Evolutionary conservation across 192 early-diverging fungal genomes (phyloP).

Genomic region (Backusella tuberculispora): DNA sequence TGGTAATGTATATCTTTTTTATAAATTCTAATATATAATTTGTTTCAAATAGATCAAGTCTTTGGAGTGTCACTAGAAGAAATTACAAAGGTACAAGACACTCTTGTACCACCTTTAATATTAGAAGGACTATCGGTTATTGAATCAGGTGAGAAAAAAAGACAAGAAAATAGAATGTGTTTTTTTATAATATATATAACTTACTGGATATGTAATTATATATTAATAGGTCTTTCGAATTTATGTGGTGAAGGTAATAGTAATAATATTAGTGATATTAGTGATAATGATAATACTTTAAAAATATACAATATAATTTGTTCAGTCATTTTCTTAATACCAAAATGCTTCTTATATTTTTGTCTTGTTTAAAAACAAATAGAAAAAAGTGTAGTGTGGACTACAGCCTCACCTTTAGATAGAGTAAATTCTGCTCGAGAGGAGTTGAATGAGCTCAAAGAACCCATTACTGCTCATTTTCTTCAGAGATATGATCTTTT

Average conservation of each 20-base stretch:
- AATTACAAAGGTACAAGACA: constrained; percentile 59
- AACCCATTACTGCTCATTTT: constrained; percentile 56
- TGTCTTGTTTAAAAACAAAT: constrained; percentile 8
- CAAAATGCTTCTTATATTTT: background rate
- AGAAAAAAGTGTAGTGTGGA: constrained; percentile 67
- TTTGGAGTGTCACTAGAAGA: constrained; percentile 78
- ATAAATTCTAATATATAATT: constrained; percentile 1
- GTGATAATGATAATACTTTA: background rate
- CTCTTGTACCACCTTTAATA: constrained; percentile 63
- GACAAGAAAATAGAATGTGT: background rate
- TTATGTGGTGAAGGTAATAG: constrained; percentile 35
- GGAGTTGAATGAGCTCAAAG: constrained; percentile 60
- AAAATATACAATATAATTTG: background rate
- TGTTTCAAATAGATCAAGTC: constrained; percentile 58
- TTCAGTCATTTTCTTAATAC: background rate
- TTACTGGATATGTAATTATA: background rate
- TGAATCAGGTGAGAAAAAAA: constrained; percentile 44
- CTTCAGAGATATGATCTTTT: constrained; percentile 62
- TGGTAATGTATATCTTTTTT: background rate
- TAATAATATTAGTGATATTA: background rate
- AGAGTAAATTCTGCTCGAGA: constrained; percentile 66
- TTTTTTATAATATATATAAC: background rate
- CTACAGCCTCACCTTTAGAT: constrained; percentile 54
- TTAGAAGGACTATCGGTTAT: constrained; percentile 67
- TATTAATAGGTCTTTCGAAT: constrained; percentile 7